Percentiles rank a stretch among this genome's conserved stretches.
Conservation (phyloP, 768 basidiomycete genomes). For the Termitomyces sp. region DNA sequence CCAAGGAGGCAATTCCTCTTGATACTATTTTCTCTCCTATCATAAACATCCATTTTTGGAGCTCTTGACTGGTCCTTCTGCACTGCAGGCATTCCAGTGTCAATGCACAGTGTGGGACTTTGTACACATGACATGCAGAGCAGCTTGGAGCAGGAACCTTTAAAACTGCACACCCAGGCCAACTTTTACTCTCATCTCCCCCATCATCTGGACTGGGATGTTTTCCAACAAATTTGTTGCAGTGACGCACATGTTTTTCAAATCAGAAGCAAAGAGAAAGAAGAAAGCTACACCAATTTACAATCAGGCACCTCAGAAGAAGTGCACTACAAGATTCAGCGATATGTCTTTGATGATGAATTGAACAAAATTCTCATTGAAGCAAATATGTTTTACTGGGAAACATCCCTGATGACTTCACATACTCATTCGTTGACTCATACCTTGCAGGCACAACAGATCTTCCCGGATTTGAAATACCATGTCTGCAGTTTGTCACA, state of each 20-base stretch:
- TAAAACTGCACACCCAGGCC: conserved; percentile 1
- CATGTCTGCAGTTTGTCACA: neutral
- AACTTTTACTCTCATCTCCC: neutral
- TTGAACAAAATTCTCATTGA: neutral
- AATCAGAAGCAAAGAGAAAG: neutral
- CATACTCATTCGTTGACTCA: neutral
- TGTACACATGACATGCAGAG: neutral
- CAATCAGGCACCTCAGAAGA: neutral
- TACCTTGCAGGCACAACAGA: neutral
- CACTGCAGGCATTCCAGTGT: neutral
- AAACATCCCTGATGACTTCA: neutral
- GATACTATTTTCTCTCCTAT: neutral
- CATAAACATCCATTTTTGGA: neutral
- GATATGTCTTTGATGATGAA: neutral
- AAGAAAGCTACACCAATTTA: neutral
- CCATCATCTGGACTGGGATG: neutral
- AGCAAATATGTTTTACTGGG: neutral
- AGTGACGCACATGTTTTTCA: neutral
- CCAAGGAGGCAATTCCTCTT: too few species aligned
- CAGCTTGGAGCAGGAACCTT: neutral
- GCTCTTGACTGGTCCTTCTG: neutral
- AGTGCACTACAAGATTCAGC: neutral
- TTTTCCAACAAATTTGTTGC: neutral
- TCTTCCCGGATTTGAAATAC: neutral
- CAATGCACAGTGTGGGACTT: neutral